phyloP scores from a whole-genome alignment of 768 basidiomycete genomes.

The Baorangia bicolor region DNA sequence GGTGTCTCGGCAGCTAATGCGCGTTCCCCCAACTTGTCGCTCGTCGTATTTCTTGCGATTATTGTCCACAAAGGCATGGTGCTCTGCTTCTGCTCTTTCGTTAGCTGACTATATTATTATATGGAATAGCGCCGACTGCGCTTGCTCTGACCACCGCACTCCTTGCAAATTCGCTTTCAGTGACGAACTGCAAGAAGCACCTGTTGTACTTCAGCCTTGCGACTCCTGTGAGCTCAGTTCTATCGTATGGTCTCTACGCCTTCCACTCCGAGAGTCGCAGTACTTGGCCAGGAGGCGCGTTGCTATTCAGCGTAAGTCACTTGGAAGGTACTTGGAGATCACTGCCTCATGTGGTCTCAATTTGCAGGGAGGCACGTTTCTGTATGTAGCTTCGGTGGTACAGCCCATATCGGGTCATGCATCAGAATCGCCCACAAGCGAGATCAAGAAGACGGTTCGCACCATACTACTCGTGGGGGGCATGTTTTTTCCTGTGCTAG shows the following conservation, averaged over 20 bases:
- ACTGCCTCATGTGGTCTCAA: background rate
- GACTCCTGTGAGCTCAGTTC: constrained; percentile 78
- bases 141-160: constrained; percentile 86
- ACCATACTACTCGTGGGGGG: constrained; percentile 58
- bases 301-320: constrained; percentile 77
- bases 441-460: constrained; percentile 45
- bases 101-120: constrained; percentile 15
- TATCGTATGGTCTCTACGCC: constrained; percentile 69
- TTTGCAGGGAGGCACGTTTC: constrained; percentile 82
- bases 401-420: constrained; percentile 64
- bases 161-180: constrained; percentile 69
- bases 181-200: constrained; percentile 67
- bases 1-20: constrained; percentile 67
- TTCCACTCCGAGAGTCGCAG: constrained; percentile 42
- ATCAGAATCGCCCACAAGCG: constrained; percentile 35
- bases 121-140: constrained; percentile 75
- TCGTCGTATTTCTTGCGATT: constrained; percentile 89
- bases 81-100: background rate
- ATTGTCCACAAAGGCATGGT: constrained; percentile 81
- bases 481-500: constrained; percentile 66
- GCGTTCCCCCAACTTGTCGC: constrained; percentile 53
- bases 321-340: background rate
- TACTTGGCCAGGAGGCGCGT: constrained; percentile 67
- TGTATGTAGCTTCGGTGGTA: constrained; percentile 92
- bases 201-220: constrained; percentile 78